Percentiles rank a stretch among this genome's conserved stretches.
These are phyloP conservation scores for Juglanconis oblonga DNA, from an alignment of 2,329 filamentous ascomycete species.

Conservation along the genomic window DNA sequence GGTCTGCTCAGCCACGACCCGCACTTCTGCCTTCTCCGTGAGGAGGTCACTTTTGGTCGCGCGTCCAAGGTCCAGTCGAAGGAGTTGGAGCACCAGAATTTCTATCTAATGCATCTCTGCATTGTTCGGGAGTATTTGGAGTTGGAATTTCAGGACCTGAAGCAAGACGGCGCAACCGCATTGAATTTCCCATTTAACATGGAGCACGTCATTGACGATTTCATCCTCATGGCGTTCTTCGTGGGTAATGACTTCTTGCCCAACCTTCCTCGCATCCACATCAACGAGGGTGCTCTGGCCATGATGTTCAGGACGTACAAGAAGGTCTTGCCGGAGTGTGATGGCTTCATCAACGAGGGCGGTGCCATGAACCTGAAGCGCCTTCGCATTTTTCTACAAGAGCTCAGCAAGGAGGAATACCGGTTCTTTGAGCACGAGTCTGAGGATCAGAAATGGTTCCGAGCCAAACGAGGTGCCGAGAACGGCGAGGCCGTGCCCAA, in stretches of 20 bases:
- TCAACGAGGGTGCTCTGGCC: constrained; percentile 94
- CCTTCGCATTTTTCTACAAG: constrained; percentile 72
- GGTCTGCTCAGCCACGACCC: constrained; percentile 95
- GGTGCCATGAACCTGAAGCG: constrained; percentile 87
- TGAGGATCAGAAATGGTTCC: constrained; percentile 87
- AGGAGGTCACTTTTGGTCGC: constrained; percentile 96
- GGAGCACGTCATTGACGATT: constrained; percentile 97
- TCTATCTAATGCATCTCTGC: constrained; percentile 94
- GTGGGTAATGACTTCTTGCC: constrained; percentile 99
- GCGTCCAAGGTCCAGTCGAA: constrained; percentile 85
- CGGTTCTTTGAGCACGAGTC: constrained; percentile 91
- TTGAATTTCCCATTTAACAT: constrained; percentile 83
- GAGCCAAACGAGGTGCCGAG: constrained; percentile 74
- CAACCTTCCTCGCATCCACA: constrained; percentile 92
- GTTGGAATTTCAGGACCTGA: constrained; percentile 91
- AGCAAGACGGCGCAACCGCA: constrained; percentile 57
- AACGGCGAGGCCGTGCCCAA: constrained; percentile 60
- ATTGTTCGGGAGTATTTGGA: constrained; percentile 97
- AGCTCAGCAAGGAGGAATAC: constrained; percentile 84
- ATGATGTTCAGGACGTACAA: constrained; percentile 99
- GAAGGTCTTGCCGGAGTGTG: constrained; percentile 77
- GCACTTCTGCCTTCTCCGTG: constrained; percentile 93
- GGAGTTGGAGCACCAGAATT: constrained; percentile 97
- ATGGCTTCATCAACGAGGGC: constrained; percentile 94
- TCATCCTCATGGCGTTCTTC: constrained; percentile 99